phyloP scores from a whole-genome alignment of 192 early-diverging fungal genomes.

The Coemansia sp. region DNA sequence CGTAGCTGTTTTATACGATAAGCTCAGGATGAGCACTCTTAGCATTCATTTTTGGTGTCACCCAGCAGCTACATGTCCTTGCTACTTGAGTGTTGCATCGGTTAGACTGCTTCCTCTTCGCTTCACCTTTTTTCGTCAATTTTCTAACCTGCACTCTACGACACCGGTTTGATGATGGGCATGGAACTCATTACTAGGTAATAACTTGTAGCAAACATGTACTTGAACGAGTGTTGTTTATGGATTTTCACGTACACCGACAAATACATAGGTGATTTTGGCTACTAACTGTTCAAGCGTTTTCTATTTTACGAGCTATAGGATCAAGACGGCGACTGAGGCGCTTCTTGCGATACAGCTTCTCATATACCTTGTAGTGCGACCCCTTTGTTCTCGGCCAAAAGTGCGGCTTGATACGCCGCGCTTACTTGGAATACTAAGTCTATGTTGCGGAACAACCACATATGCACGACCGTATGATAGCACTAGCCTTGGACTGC shows the following conservation, averaged over 20 bases:
- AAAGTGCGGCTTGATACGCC: background rate
- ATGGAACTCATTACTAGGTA: background rate
- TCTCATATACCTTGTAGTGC: background rate
- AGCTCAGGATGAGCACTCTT: background rate
- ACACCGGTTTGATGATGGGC: background rate
- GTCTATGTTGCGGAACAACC: background rate
- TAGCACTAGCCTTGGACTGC: background rate
- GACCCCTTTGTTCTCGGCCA: background rate
- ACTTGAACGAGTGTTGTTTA: background rate
- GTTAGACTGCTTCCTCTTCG: background rate
- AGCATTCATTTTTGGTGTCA: slow-evolving; percentile 4
- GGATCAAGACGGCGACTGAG: background rate
- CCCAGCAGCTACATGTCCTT: background rate
- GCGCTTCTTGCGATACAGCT: background rate
- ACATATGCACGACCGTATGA: background rate
- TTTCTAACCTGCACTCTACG: background rate
- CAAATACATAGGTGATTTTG: background rate
- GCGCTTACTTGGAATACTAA: background rate
- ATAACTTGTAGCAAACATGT: background rate
- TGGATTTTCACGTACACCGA: background rate
- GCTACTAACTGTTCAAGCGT: background rate
- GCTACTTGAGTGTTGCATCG: background rate
- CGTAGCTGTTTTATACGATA: background rate
- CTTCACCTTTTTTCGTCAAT: background rate
- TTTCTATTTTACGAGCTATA: background rate